Base-by-base conservation (phyloP, 2,329 filamentous ascomycete genomes). In the Sarocladium strictum region DNA sequence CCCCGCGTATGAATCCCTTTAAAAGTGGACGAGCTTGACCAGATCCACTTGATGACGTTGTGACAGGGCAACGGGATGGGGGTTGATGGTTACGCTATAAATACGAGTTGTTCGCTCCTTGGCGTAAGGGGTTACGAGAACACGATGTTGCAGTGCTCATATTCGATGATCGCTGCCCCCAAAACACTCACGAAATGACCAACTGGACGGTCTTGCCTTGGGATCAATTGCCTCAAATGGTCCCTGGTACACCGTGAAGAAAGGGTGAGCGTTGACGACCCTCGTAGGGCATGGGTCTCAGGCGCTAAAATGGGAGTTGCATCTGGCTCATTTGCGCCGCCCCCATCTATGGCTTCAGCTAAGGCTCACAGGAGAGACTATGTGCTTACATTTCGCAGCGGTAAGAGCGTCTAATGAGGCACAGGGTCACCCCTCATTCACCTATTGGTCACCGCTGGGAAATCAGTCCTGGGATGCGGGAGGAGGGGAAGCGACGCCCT, bases 361-460 rank as follows among this genome's bases (percentile, higher is more conserved):
- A n/a, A 49, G 43, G 43, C 43, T 29, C 23, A 7, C 43, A 21
- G 11, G 17, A 17, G 40, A 43, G 5, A 38, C n/a, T 45, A 7
- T 32, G 43, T 24, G 10, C 7, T 17, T 32, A 24, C 11, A 51
- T 51, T 51, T 33, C n/a, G 27, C 4, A 51, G 47, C 47, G 47
- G 29, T 17, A 35, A 21, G 12, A 29, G 47, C 47, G 47, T 33
- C 27, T 21, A 35, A 33, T 10, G 12, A 35, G 4, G n/a, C 3
- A 6, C n/a, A 19, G n/a, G 17, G 21, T 10, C 5, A 3, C 6
- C n/a, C 15, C 27, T 17, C 11, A 29, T 19, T 35, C 27, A 23
- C 3, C 29, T 15, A 51, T 51, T 51, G 47, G 47, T 35, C 47
- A 51, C 47, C 47, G 27, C 35, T 51, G 43, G 10, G 7, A 12